phyloP scores from a whole-genome alignment of 2,329 filamentous ascomycete genomes.

The Pseudohalonectria lignicola region DNA sequence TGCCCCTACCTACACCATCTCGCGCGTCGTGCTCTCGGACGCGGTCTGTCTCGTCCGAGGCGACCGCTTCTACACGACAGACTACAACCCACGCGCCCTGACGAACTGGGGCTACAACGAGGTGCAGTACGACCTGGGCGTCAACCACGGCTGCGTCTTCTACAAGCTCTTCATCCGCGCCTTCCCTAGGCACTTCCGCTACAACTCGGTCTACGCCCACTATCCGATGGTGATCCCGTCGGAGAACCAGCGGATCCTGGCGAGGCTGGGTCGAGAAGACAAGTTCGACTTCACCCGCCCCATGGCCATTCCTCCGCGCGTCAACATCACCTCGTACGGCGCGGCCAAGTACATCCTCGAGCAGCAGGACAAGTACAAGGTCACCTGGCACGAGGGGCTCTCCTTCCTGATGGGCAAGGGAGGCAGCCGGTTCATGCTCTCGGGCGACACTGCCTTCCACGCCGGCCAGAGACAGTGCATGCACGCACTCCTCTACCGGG shows the following conservation, averaged over 20 bases:
- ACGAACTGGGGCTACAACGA: constrained; percentile 81
- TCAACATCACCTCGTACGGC: constrained; percentile 49
- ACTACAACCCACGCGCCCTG: constrained; percentile 61
- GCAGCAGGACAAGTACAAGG: constrained; percentile 49
- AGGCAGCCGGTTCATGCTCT: constrained; percentile 44
- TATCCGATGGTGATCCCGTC: constrained; percentile 61
- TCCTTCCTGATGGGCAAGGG: constrained; percentile 48
- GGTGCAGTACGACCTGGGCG: constrained; percentile 55
- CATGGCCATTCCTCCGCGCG: constrained; percentile 30
- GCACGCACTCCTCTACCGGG: constrained; percentile 46
- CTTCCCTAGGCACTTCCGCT: constrained; percentile 69
- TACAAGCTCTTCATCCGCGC: constrained; percentile 75
- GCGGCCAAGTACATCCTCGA: constrained; percentile 52
- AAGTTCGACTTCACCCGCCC: constrained; percentile 63
- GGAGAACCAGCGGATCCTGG: constrained; percentile 63
- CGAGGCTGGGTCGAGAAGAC: constrained; percentile 52
- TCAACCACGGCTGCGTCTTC: constrained; percentile 75
- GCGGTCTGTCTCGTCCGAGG: constrained; percentile 69
- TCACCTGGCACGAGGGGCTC: constrained; percentile 53
- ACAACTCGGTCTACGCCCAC: constrained; percentile 72
- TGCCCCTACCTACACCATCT: constrained; percentile 65
- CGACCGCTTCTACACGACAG: constrained; percentile 69
- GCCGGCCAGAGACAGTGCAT: constrained; percentile 40
- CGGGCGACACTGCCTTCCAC: constrained; percentile 36
- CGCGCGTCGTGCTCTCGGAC: constrained; percentile 65